Base-by-base conservation (phyloP, 2,329 filamentous ascomycete species). In the Colletotrichum destructivum region DNA sequence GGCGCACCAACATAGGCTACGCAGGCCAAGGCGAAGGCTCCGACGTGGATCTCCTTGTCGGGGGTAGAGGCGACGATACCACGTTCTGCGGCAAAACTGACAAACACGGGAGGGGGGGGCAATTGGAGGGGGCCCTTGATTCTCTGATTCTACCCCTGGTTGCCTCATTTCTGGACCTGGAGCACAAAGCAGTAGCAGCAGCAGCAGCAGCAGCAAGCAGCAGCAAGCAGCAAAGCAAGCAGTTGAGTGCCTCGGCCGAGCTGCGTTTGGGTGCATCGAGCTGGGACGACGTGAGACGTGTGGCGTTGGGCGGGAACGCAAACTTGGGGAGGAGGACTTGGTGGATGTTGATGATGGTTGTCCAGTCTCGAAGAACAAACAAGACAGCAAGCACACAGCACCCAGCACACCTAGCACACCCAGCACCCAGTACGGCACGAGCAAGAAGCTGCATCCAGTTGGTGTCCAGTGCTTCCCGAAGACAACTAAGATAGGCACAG, bases 41-140 rank as follows among this genome's bases (percentile, higher is more conserved):
- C 68, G 63, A 62, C 68, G 63, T 67, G 63, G 56, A 62, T 71
- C 54, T 49, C 68, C 63, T 62, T 71, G 68, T 67, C 63, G 56
- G 63, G 44, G 54, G 7, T 13, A 38, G 46, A 70, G 47, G 55
- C 44, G 38, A 18, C 60, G 44, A 69, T 47, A 46, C 54, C 52
- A 57, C 38, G 42, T 51, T 23, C 18, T 11, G 44, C 46, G 12
- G 13, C 23, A 15, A 15, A 46, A 23, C 38, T 35, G 31, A 35
- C 47, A 38, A 31, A 61, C 54, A 70, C 40, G 62, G 54, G 31
- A 31, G 31, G 31, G 31, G 31, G 46, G 52, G 55, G n/a, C n/a
- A 61, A 66, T 61, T 60, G 13, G 31, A 42, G 26, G 21, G 31
- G 31, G 31, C 31, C 31, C 31, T 31, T 9, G 31, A 31, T 31